A percentile compares a stretch with the other conserved stretches of the same genome.
Conservation (phyloP, 1,284 basidiomycete species). For the Earliella scabrosa region DNA sequence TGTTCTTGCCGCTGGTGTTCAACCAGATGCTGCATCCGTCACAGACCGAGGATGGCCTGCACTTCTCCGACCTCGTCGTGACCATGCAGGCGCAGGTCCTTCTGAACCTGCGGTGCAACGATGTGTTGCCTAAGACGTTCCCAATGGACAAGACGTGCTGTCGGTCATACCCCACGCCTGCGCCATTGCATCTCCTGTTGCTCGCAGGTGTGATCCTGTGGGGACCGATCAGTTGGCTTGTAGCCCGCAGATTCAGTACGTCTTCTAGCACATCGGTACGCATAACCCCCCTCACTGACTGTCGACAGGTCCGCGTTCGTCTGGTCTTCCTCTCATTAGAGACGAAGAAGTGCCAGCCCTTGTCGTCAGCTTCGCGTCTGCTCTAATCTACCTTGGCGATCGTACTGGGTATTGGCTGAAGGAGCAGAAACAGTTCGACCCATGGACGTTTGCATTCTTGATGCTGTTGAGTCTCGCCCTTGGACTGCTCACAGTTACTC, state of each 20-base stretch:
- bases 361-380: constrained; percentile 68
- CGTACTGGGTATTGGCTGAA: constrained; percentile 85
- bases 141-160: constrained; percentile 87
- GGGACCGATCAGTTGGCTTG: constrained; percentile 57
- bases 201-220: constrained; percentile 55
- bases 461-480: constrained; percentile 55
- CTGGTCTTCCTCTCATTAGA: constrained; percentile 43
- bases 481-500: constrained; percentile 71
- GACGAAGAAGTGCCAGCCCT: constrained; percentile 49
- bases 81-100: constrained; percentile 78
- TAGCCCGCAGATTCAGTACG: constrained; percentile 40
- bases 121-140: constrained; percentile 67
- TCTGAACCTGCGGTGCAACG: constrained; percentile 84
- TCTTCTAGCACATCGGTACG: neutral
- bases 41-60: constrained; percentile 83
- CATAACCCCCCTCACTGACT: no score
- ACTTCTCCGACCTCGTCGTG: constrained; percentile 71
- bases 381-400: constrained; percentile 78
- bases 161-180: constrained; percentile 71
- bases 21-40: constrained; percentile 76
- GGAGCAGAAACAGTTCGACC: constrained; percentile 83
- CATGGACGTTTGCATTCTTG: constrained; percentile 68
- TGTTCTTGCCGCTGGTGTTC: constrained; percentile 75
- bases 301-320: constrained; percentile 34
- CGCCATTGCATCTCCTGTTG: constrained; percentile 63